These are phyloP conservation scores for Lachnellula arida DNA, from an alignment of 2,329 filamentous ascomycete genomes.

Conservation along the genomic window DNA sequence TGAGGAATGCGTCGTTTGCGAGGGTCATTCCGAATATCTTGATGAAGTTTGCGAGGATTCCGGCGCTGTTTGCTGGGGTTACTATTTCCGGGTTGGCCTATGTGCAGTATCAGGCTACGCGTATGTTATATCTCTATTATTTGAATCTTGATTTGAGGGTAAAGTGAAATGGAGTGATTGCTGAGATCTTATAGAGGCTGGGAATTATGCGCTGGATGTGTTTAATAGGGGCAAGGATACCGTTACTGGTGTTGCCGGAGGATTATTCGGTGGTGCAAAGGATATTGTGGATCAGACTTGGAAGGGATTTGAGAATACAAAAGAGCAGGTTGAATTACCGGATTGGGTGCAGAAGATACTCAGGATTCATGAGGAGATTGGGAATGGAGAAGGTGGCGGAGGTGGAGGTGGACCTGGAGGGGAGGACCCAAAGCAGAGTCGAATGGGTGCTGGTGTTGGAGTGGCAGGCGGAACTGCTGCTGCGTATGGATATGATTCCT, in stretches of 20 bases:
- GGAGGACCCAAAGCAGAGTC: slow-evolving; percentile 54
- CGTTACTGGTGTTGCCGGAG: slow-evolving; percentile 63
- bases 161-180: slow-evolving; percentile 1
- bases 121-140: slow-evolving; percentile 44
- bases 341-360: slow-evolving; percentile 79
- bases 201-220: slow-evolving; percentile 71
- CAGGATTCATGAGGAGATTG: slow-evolving; percentile 54
- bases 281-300: slow-evolving; percentile 75
- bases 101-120: slow-evolving; percentile 90
- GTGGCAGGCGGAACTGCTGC: slow-evolving; percentile 66
- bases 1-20: slow-evolving; percentile 60
- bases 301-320: slow-evolving; percentile 78
- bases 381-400: slow-evolving; percentile 40
- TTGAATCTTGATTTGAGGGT: not conserved
- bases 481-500: slow-evolving; percentile 73
- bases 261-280: slow-evolving; percentile 65
- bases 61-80: slow-evolving; percentile 86
- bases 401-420: slow-evolving; percentile 40
- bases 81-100: slow-evolving; percentile 85
- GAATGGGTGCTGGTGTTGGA: slow-evolving; percentile 50
- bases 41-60: slow-evolving; percentile 82
- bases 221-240: slow-evolving; percentile 69
- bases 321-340: slow-evolving; percentile 65
- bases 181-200: slow-evolving; percentile 51
- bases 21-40: slow-evolving; percentile 77